Base-by-base conservation (phyloP, 73 alveolate genomes). In the Effrenium voratum region DNA sequence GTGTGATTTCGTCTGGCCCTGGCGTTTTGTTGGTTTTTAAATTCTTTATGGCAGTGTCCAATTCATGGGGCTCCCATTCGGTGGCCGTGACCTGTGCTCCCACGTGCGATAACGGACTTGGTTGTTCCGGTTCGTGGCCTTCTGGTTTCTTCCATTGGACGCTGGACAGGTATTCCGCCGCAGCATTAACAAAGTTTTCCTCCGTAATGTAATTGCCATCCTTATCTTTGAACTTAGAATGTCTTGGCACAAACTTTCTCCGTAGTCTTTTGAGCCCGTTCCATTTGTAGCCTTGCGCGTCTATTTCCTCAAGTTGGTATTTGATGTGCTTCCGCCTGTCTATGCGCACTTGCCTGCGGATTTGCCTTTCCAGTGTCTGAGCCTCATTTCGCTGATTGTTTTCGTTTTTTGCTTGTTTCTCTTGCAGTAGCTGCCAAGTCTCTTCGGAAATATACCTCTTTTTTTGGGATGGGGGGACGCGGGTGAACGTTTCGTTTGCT, bases 131-230 rank as follows among this genome's bases (percentile, higher is more conserved):
- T 55, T 55, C 24, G 1, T 43, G 19, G 15, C 45, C 34, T 10
- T 59, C 52, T 10, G 73, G 93, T 6, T n/a, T 22, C 30, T 32
- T 81, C 94, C 94, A 85, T n/a, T 85, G 94, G 15, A n/a, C 81
- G 19, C 43, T 70, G 44, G 34, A 60, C 50, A 81, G 2, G 30
- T 46, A 81, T 6, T 81, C 91, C 10, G 91, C 91, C 10, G 46
- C 46, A 24, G 91, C 32, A 57, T 85, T 81, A 4, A 81, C 60
- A 34, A 80, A 55, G n/a, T 55, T 24, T 0, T 19, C 13, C 6
- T 40, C 22, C 10, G 79, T 60, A 1, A 85, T 81, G 38, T 70
- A 41, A 4, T 50, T 57, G 45, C 81, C 94, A 26, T 57, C 52
- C 28, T 70, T 55, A 60, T 85, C 76, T 28, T 57, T 55, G 15